A percentile compares a stretch with the other conserved stretches of the same genome.
These are phyloP conservation scores for Podaxis pistillaris DNA, from an alignment of 768 basidiomycete genomes.

Conservation along the genomic window DNA sequence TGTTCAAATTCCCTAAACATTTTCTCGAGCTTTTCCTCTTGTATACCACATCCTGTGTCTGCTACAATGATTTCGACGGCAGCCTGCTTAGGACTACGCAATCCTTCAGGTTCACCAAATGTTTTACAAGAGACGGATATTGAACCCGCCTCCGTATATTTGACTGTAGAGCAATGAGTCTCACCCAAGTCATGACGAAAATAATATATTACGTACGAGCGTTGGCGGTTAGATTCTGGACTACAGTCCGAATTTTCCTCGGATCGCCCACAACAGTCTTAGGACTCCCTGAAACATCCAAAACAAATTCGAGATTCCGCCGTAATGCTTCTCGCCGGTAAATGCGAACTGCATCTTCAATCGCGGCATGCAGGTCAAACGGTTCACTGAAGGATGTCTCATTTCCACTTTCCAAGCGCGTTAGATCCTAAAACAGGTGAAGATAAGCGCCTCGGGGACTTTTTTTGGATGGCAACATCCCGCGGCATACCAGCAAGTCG, in stretches of 20 bases:
- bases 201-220: constrained; percentile 43
- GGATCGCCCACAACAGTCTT: constrained; percentile 67
- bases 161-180: constrained; percentile 43
- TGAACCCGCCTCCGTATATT: constrained; percentile 63
- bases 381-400: constrained; percentile 77
- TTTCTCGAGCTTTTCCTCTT: constrained; percentile 60
- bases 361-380: constrained; percentile 60
- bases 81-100: constrained; percentile 41
- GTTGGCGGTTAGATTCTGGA: constrained; percentile 78
- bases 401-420: constrained; percentile 71
- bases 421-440: constrained; percentile 52
- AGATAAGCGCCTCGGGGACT: not conserved
- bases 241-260: constrained; percentile 71
- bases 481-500: constrained; percentile 56
- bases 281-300: constrained; percentile 56
- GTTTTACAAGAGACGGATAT: constrained; percentile 58
- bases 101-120: constrained; percentile 50
- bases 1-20: constrained; percentile 83
- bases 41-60: constrained; percentile 75
- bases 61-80: constrained; percentile 69
- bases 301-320: constrained; percentile 54
- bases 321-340: constrained; percentile 69
- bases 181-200: not conserved
- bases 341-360: constrained; percentile 59
- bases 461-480: not conserved